phyloP scores from a whole-genome alignment of 305 asterid genomes.

The Solanum hybrid region DNA sequence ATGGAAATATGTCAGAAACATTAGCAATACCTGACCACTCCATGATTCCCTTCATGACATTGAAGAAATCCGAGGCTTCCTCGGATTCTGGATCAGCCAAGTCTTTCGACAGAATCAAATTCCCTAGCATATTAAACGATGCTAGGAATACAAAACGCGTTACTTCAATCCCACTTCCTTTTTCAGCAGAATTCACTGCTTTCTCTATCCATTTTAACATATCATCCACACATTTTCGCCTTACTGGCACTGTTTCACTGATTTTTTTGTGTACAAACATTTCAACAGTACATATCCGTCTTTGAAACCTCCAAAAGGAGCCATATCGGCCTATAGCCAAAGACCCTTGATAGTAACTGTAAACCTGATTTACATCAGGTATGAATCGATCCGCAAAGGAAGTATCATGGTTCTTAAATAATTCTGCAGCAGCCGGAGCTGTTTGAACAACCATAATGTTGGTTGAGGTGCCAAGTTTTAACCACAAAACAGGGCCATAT shows the following conservation, averaged over 20 bases:
- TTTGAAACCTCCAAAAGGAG: neutral
- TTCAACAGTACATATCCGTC: neutral
- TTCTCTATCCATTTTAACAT: slow-evolving; percentile 5
- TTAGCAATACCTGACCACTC: slow-evolving; percentile 3
- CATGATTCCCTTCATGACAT: neutral
- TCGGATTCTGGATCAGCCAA: neutral
- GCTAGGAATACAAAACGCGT: neutral
- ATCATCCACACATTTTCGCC: slow-evolving; percentile 2
- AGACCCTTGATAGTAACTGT: neutral
- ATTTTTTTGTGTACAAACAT: neutral
- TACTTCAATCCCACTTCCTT: neutral
- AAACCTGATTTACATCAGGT: neutral
- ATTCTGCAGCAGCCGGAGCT: slow-evolving; percentile 6
- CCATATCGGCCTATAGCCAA: neutral
- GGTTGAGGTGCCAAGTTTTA: slow-evolving; percentile 7
- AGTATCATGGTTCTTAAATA: slow-evolving; percentile 21
- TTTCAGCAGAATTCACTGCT: neutral
- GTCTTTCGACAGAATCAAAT: neutral
- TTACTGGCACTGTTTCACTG: neutral
- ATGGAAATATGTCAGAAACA: slow-evolving; percentile 4
- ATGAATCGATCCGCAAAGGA: neutral
- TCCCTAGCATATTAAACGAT: neutral
- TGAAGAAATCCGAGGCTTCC: slow-evolving; percentile 4
- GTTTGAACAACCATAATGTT: slow-evolving; percentile 17
- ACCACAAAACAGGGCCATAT: slow-evolving; percentile 28